phyloP scores from a whole-genome alignment of 23 red algal species.

The Gracilaria gracilis region DNA sequence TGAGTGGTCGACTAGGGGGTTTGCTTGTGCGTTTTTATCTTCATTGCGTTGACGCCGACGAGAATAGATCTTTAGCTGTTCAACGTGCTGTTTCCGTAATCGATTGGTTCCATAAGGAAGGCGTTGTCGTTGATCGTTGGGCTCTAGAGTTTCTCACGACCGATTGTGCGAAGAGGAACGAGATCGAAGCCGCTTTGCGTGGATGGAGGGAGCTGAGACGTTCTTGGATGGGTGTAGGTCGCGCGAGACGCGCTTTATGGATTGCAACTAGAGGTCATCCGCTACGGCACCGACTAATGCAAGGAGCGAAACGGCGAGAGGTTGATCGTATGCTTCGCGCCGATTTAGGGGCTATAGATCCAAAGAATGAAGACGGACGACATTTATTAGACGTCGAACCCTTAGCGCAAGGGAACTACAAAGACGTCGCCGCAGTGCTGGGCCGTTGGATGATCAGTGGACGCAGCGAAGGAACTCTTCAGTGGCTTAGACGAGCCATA shows the following conservation, averaged over 20 bases:
- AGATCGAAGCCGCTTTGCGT: constrained; percentile 41
- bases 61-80: constrained; percentile 1
- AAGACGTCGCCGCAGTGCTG: constrained; percentile 53
- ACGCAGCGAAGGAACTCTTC: constrained; percentile 8
- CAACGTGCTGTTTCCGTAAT: constrained; percentile 38
- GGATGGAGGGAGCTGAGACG: constrained; percentile 65
- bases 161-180: constrained; percentile 17
- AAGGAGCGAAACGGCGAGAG: constrained; percentile 9
- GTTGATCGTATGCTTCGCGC: constrained; percentile 31
- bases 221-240: constrained; percentile 47
- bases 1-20: constrained; percentile 21
- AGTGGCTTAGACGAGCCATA: constrained; percentile 46
- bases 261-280: constrained; percentile 2
- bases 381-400: constrained; percentile 12
- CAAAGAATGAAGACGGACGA: neutral
- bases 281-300: neutral
- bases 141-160: constrained; percentile 38
- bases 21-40: constrained; percentile 36
- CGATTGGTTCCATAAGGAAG: constrained; percentile 52
- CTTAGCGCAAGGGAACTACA: neutral
- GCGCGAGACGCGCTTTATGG: constrained; percentile 41
- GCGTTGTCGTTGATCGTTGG: constrained; percentile 18
- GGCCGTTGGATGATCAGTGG: constrained; percentile 49
- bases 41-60: neutral
- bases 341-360: constrained; percentile 7